phyloP scores from a whole-genome alignment of 768 basidiomycete species.

The Hygrocybe punicea region DNA sequence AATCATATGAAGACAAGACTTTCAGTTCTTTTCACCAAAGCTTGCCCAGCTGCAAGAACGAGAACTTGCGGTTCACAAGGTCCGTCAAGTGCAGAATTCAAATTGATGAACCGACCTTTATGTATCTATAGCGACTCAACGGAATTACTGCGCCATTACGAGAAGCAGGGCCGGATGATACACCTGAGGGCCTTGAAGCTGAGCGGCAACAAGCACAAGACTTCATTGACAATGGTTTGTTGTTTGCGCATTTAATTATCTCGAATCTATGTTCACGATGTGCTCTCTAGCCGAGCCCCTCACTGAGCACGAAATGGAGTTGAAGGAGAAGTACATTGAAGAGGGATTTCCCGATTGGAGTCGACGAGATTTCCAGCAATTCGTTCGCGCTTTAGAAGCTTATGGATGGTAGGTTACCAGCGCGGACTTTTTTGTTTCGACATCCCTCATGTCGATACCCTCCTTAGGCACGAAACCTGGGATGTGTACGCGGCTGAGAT shows the following conservation, averaged over 20 bases:
- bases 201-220: conserved; percentile 78
- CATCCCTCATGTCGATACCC: background rate
- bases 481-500: conserved; percentile 78
- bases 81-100: conserved; percentile 19
- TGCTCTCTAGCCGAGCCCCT: conserved; percentile 69
- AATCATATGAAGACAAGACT: conserved; percentile 66
- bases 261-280: background rate
- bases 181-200: conserved; percentile 78
- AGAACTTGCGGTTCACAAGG: conserved; percentile 80
- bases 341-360: conserved; percentile 91
- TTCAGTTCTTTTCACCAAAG: conserved; percentile 91
- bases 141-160: conserved; percentile 62
- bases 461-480: conserved; percentile 40
- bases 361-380: conserved; percentile 89
- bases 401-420: background rate
- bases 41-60: conserved; percentile 80
- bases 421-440: too few species aligned
- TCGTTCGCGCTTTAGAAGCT: conserved; percentile 41
- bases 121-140: conserved; percentile 50
- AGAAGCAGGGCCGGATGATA: conserved; percentile 72
- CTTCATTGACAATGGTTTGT: conserved; percentile 77
- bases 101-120: background rate
- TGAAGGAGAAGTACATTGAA: conserved; percentile 73
- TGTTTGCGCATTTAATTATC: background rate
- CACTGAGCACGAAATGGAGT: conserved; percentile 79